Percentiles rank a stretch among this genome's conserved stretches.
Evolutionary conservation across 805 yeast species (phyloP).

Genomic region (Saccharomycopsis lassenensis): DNA sequence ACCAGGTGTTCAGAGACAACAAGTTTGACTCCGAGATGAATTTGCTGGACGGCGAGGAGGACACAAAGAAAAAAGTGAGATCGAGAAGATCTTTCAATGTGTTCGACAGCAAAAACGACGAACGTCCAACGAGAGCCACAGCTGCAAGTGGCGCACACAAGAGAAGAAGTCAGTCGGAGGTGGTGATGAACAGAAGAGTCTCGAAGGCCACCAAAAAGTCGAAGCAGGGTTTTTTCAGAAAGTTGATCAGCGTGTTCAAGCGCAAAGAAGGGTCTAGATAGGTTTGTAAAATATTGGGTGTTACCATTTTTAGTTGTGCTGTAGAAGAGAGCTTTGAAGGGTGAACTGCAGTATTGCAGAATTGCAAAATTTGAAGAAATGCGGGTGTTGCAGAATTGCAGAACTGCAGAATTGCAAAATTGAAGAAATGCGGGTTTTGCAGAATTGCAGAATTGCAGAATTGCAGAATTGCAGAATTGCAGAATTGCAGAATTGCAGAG

Average conservation of each 20-base stretch:
- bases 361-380: no score
- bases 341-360: no score
- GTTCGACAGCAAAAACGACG: conserved; percentile 1
- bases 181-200: not conserved
- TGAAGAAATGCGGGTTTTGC: no score
- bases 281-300: no score
- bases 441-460: no score
- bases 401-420: no score
- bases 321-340: no score
- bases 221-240: conserved; percentile 6
- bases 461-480: no score
- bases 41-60: conserved; percentile 6
- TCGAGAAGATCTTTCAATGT: conserved; percentile 17
- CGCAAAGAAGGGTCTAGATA: conserved; percentile 4
- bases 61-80: no score
- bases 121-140: not conserved
- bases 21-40: conserved; percentile 6
- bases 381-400: no score
- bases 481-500: no score
- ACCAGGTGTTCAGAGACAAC: not conserved
- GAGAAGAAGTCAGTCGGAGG: not conserved
- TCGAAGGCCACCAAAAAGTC: conserved; percentile 1
- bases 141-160: conserved; percentile 1
- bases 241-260: conserved; percentile 7
- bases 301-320: no score